These are phyloP conservation scores for Cladosporium cucumerinum DNA, from an alignment of 2,329 filamentous ascomycete species.

Conservation along the genomic window DNA sequence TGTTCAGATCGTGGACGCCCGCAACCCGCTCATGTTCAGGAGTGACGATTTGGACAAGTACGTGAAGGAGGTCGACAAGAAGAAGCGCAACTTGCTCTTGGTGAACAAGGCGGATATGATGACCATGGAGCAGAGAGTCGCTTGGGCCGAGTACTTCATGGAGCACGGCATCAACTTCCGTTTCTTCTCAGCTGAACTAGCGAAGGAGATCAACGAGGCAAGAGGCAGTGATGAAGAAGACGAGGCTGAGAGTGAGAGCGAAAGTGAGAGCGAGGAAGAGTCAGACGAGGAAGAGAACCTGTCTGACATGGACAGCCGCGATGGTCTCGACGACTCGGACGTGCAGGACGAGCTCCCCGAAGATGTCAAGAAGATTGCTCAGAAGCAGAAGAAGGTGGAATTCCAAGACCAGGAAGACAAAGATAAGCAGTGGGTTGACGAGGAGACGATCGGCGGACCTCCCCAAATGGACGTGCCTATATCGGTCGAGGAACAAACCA, in stretches of 20 bases:
- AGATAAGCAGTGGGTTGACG: conserved; percentile 40
- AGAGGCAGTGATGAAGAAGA: conserved; percentile 54
- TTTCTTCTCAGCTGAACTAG: conserved; percentile 92
- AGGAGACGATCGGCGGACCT: conserved; percentile 36
- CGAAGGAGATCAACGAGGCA: conserved; percentile 82
- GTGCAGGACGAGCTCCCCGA: conserved; percentile 41
- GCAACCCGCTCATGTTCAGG: conserved; percentile 90
- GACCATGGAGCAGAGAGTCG: conserved; percentile 74
- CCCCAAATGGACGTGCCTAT: conserved; percentile 36
- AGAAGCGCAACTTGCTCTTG: conserved; percentile 85
- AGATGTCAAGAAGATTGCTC: conserved; percentile 48
- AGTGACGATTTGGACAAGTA: conserved; percentile 91
- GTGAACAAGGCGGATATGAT: conserved; percentile 99
- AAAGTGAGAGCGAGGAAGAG: conserved; percentile 27
- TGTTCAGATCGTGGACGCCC: conserved; percentile 96
- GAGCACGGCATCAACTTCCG: conserved; percentile 79
- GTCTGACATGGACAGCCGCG: conserved; percentile 38
- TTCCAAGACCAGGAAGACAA: conserved; percentile 41
- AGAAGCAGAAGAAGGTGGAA: conserved; percentile 43
- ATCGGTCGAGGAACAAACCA: conserved; percentile 48
- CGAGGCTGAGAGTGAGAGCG: conserved; percentile 31
- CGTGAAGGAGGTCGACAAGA: conserved; percentile 84
- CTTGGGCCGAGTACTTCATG: conserved; percentile 85
- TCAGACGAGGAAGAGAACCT: conserved; percentile 28
- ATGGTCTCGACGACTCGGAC: conserved; percentile 36